Conservation (phyloP, 768 basidiomycete genomes). For the Kwoniella sp. region DNA sequence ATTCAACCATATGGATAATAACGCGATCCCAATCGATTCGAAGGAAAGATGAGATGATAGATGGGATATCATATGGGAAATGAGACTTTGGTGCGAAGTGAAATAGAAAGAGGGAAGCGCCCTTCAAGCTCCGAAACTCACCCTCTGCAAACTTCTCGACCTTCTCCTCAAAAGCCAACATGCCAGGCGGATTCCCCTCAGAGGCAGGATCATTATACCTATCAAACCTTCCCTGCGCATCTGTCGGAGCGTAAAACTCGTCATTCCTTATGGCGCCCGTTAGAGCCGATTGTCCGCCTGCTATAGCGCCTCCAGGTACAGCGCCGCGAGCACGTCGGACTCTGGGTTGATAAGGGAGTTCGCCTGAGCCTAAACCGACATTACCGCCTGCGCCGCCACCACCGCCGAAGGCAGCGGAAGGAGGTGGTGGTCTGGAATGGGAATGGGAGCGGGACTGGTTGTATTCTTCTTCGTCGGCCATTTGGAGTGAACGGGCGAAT, state of each 20-base stretch:
- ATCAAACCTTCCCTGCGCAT: neutral
- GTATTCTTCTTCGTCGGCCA: constrained; percentile 49
- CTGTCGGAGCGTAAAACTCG: constrained; percentile 3
- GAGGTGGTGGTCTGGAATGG: constrained; percentile 9
- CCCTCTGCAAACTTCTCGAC: constrained; percentile 51
- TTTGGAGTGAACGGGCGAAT: constrained; percentile 53
- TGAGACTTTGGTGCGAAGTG: too few relatives aligned
- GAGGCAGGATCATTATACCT: constrained; percentile 12
- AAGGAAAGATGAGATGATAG: too few relatives aligned
- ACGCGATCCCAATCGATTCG: too few relatives aligned
- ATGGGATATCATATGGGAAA: too few relatives aligned
- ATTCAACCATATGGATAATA: too few relatives aligned
- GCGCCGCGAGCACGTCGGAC: constrained; percentile 29
- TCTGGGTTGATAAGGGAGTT: constrained; percentile 54
- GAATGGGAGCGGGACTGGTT: constrained; percentile 4
- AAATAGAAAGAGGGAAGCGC: too few relatives aligned
- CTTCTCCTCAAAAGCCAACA: constrained; percentile 51
- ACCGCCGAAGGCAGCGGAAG: neutral
- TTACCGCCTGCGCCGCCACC: neutral
- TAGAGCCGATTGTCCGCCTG: neutral
- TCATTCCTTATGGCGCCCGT: neutral
- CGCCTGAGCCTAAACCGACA: constrained; percentile 5
- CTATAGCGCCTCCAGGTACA: neutral
- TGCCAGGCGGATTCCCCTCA: constrained; percentile 40
- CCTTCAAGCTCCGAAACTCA: constrained; percentile 22